These are phyloP conservation scores for Pseudozyma pruni DNA, from an alignment of 1,284 basidiomycete species.

Conservation along the genomic window DNA sequence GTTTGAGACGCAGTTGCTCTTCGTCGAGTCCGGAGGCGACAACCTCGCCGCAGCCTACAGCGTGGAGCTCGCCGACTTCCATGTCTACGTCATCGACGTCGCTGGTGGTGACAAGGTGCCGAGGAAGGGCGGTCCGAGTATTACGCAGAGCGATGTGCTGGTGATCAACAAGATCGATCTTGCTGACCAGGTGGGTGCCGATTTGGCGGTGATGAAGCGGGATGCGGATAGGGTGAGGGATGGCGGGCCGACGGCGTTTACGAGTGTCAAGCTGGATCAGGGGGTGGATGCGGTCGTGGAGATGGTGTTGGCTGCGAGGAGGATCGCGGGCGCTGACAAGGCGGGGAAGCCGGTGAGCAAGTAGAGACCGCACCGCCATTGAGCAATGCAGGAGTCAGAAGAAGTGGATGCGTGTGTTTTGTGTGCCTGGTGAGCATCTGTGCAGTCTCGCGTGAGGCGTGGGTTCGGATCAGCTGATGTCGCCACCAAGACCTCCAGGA, in stretches of 20 bases:
- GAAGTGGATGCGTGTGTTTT: too few species aligned
- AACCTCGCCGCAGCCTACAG: slow-evolving; percentile 96
- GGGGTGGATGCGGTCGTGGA: slow-evolving; percentile 86
- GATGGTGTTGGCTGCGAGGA: slow-evolving; percentile 87
- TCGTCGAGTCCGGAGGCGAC: slow-evolving; percentile 95
- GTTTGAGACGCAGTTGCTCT: slow-evolving; percentile 71
- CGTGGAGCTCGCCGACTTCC: slow-evolving; percentile 94
- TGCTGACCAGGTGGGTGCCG: slow-evolving; percentile 90
- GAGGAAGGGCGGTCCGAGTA: slow-evolving; percentile 92
- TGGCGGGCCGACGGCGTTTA: slow-evolving; percentile 90
- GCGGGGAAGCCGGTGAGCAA: slow-evolving; percentile 29
- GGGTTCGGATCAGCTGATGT: too few species aligned
- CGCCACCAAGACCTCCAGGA: too few species aligned
- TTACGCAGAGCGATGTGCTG: slow-evolving; percentile 84
- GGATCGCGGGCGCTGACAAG: slow-evolving; percentile 71
- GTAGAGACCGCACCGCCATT: neutral
- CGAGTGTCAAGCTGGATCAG: slow-evolving; percentile 81
- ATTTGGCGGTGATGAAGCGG: slow-evolving; percentile 91
- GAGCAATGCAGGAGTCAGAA: neutral
- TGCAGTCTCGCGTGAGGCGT: too few species aligned
- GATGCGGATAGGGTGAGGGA: slow-evolving; percentile 94
- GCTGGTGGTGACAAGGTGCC: slow-evolving; percentile 97
- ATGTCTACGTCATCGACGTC: slow-evolving; percentile 73
- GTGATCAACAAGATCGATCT: slow-evolving; percentile 82
- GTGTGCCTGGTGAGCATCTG: too few species aligned